A percentile compares a stretch with the other conserved stretches of the same genome.
These are phyloP conservation scores for Chaetoceros muelleri DNA, from an alignment of 108 stramenopile genomes.

Conservation along the genomic window DNA sequence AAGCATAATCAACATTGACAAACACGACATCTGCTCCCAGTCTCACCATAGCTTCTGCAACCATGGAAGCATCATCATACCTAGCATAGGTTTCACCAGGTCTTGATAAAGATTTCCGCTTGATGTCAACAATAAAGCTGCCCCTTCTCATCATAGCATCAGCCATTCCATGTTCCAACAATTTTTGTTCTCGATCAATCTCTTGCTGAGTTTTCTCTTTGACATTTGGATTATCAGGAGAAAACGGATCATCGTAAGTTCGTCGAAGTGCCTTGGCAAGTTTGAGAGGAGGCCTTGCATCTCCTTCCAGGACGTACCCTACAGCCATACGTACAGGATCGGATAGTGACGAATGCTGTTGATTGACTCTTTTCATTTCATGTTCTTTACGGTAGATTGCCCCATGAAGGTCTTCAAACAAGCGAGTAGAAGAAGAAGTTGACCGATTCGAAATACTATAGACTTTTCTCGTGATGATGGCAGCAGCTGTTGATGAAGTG, in stretches of 20 bases:
- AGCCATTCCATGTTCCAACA: slow-evolving; percentile 53
- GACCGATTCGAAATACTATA: neutral
- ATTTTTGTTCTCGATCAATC: slow-evolving; percentile 39
- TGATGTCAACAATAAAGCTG: slow-evolving; percentile 79
- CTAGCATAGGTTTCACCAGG: slow-evolving; percentile 67
- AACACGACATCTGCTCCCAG: slow-evolving; percentile 82
- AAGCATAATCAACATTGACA: slow-evolving; percentile 79
- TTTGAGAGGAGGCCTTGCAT: slow-evolving; percentile 29
- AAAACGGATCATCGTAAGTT: slow-evolving; percentile 67
- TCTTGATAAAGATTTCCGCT: slow-evolving; percentile 55
- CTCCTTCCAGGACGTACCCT: slow-evolving; percentile 67
- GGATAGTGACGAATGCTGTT: slow-evolving; percentile 55
- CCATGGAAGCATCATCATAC: slow-evolving; percentile 79
- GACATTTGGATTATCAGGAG: slow-evolving; percentile 54
- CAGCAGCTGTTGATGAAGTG: neutral
- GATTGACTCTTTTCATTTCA: slow-evolving; percentile 68
- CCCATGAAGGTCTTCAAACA: slow-evolving; percentile 59
- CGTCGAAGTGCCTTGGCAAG: slow-evolving; percentile 77
- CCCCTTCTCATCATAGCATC: slow-evolving; percentile 73
- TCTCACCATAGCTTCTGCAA: slow-evolving; percentile 84
- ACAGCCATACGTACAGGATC: slow-evolving; percentile 85
- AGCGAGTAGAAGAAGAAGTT: neutral
- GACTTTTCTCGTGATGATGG: neutral
- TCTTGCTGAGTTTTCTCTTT: slow-evolving; percentile 15
- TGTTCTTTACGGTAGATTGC: slow-evolving; percentile 87